A percentile compares a stretch with the other conserved stretches of the same genome.
These are phyloP conservation scores for Bauhinia variegata DNA, from an alignment of 306 rosid species.

Conservation along the genomic window DNA sequence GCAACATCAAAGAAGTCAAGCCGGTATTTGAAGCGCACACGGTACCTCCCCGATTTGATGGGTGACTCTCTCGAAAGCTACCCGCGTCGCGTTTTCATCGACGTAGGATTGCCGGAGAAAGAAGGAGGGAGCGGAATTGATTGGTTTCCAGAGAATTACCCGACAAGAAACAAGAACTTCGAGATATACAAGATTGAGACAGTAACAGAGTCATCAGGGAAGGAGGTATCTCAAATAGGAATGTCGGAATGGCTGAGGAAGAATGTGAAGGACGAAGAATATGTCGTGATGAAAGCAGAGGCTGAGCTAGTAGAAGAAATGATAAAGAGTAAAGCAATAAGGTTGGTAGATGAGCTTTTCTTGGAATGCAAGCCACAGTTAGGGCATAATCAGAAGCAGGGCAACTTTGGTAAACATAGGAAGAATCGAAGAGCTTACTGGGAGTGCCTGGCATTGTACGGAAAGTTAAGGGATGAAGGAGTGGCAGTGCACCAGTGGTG, in stretches of 20 bases:
- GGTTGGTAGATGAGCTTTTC: conserved; percentile 82
- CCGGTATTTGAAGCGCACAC: conserved; percentile 54
- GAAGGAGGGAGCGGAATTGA: conserved; percentile 48
- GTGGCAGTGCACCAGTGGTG: conserved; percentile 97
- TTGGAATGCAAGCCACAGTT: conserved; percentile 72
- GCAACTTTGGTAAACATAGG: neutral
- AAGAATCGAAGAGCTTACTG: conserved; percentile 68
- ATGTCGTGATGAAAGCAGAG: conserved; percentile 87
- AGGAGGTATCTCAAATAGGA: conserved; percentile 42
- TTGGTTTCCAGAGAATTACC: conserved; percentile 69
- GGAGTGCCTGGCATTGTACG: conserved; percentile 85
- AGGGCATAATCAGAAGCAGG: conserved; percentile 19
- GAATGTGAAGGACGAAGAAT: conserved; percentile 74
- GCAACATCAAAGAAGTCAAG: conserved; percentile 63
- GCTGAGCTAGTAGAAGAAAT: conserved; percentile 84
- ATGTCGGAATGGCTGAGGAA: conserved; percentile 71
- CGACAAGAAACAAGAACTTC: conserved; percentile 66
- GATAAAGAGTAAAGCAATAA: conserved; percentile 50
- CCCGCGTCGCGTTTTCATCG: conserved; percentile 70
- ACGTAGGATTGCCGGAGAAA: conserved; percentile 60
- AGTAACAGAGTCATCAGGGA: conserved; percentile 30
- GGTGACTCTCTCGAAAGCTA: conserved; percentile 70
- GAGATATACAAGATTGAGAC: conserved; percentile 70
- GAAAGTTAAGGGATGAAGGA: conserved; percentile 77
- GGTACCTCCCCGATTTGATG: conserved; percentile 73